Conservation (phyloP, 1,284 basidiomycete species). For the Agroathelia rolfsii region DNA sequence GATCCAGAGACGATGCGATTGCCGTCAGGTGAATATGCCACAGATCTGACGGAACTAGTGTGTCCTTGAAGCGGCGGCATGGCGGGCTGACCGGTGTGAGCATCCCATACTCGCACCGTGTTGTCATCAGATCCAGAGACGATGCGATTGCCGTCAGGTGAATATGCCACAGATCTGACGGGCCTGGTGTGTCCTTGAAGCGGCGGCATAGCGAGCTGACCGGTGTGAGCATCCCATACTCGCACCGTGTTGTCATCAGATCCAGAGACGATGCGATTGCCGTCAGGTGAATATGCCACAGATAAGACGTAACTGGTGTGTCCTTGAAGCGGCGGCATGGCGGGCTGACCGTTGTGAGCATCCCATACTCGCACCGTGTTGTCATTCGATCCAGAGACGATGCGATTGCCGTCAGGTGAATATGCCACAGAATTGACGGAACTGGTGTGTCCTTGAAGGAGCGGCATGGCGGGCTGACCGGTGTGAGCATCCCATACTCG, state of each 20-base stretch:
- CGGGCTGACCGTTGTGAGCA: conserved; percentile 2
- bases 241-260: conserved; percentile 8
- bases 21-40: conserved; percentile 9
- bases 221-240: conserved; percentile 9
- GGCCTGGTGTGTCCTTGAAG: conserved; percentile 14
- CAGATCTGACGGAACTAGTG: conserved; percentile 1
- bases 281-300: conserved; percentile 9
- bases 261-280: conserved; percentile 15
- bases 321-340: conserved; percentile 5
- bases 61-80: conserved; percentile 7
- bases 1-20: conserved; percentile 15
- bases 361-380: conserved; percentile 10
- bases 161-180: conserved; percentile 8
- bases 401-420: conserved; percentile 11
- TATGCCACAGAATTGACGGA: conserved; percentile 5
- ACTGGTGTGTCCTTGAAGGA: conserved; percentile 6
- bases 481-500: conserved; percentile 10
- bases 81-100: conserved; percentile 4
- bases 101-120: conserved; percentile 22
- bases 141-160: conserved; percentile 8
- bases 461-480: too few species aligned
- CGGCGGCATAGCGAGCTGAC: conserved; percentile 8
- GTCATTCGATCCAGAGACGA: conserved; percentile 12
- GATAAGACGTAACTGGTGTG: conserved; percentile 3
- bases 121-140: conserved; percentile 19